Evolutionary conservation across 495 filamentous ascomycete species (phyloP).

Genomic region (Penicillium fimorum): DNA sequence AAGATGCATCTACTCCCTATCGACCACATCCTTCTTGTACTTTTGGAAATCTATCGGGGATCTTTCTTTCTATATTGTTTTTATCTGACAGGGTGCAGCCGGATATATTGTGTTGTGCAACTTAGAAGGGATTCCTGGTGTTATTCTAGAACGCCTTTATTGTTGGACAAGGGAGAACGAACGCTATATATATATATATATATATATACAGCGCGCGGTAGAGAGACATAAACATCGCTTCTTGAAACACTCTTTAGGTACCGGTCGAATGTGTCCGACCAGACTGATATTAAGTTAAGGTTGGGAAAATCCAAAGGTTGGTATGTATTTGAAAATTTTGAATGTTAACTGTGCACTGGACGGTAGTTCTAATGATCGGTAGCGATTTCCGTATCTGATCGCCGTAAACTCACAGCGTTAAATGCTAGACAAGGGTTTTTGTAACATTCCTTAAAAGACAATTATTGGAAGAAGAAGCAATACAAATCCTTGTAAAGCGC

Average conservation of each 20-base stretch:
- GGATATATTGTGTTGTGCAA: not conserved
- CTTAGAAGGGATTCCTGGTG: not conserved
- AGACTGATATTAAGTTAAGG: not conserved
- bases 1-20: not conserved
- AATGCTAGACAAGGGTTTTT: not conserved
- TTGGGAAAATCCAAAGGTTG: not conserved
- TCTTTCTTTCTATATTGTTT: not conserved
- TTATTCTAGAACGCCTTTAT: not conserved
- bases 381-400: not conserved
- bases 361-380: not conserved
- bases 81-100: not conserved
- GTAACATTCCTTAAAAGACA: not conserved
- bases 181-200: not conserved
- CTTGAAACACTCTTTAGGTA: slow-evolving; percentile 7
- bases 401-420: slow-evolving; percentile 5
- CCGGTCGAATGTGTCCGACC: not conserved
- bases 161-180: not conserved
- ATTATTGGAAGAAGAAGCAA: not conserved
- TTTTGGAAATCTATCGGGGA: not conserved
- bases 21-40: too few species aligned
- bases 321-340: not conserved
- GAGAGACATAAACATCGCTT: slow-evolving; percentile 11
- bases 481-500: not conserved
- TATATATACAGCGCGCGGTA: slow-evolving; percentile 9
- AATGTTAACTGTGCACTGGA: not conserved